Base-by-base conservation (phyloP, 1,284 basidiomycete genomes). In the Sphaerobolus stellatus region DNA sequence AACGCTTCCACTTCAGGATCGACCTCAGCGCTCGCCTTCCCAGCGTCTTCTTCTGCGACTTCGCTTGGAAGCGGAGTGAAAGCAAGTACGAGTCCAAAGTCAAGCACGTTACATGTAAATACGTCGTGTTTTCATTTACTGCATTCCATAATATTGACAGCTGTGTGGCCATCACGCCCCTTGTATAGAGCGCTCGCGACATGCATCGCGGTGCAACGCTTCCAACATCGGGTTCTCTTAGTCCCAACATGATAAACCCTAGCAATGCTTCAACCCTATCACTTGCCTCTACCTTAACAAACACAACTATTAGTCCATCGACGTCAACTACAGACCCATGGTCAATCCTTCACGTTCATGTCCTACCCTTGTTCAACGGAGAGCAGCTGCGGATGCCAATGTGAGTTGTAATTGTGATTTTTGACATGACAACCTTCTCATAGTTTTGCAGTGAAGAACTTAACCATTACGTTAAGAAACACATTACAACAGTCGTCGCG, bases 281-380 rank as follows among this genome's bases (percentile, higher is more conserved):
- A 54, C 68, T 74, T 0, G 67, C 69, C 16, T 69, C 71, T 16
- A 67, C 70, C 1, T 62, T 75, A 4, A 66, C 65, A 3, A 59
- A 71, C 1, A 54, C 67, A 2, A 67, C 64, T 16, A 56, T 62
- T 27, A 61, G 61, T 9, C 60, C 66, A 33, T 61, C 66, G 8
- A 51, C 62, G 16, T 47, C 54, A 13, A 52, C 54, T 5, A 41
- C 48, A 24, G 77, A 84, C 62, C 87, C 91, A 9, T 95, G 93
- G 93, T 81, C 84, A 53, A 75, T 83, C 40, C 73, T 97, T 20
- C 92, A 94, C 65, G 84, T 95, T 24, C 84, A 92, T 66, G 84
- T 97, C 6, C 73, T 98, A 11, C 94, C 94, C 0, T 72, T 97
- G 5, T 97, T 95, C 75, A 97, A 97, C 54, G 90, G 92, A 41